Evolutionary conservation across 2,329 filamentous ascomycete genomes (phyloP).

Genomic region (Apiospora aurea): DNA sequence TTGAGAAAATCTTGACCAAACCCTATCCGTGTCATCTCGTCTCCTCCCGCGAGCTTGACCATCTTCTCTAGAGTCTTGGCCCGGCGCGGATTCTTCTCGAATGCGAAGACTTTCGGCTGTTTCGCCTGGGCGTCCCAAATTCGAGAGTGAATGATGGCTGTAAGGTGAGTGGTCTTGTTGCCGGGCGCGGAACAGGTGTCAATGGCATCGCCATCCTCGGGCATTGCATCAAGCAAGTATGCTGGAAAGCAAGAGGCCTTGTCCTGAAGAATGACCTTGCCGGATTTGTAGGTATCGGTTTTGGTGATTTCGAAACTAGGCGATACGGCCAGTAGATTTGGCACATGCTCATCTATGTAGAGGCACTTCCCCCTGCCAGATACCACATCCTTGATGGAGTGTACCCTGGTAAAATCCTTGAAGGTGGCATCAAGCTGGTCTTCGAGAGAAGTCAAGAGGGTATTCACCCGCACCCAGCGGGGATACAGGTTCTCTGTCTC

Average conservation of each 20-base stretch:
- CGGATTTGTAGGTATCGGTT: constrained; percentile 74
- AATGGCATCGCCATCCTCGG: constrained; percentile 78
- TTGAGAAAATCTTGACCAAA: constrained; percentile 83
- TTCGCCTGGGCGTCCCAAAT: constrained; percentile 44
- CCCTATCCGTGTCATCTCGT: constrained; percentile 70
- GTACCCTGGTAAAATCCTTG: constrained; percentile 63
- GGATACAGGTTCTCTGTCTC: constrained; percentile 66
- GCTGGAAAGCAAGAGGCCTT: constrained; percentile 98
- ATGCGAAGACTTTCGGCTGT: constrained; percentile 70
- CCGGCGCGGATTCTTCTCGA: constrained; percentile 76
- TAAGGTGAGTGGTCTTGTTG: constrained; percentile 96
- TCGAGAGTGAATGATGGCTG: constrained; percentile 69
- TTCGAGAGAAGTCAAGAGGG: constrained; percentile 73
- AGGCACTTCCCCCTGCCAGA: constrained; percentile 56
- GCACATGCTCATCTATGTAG: constrained; percentile 81
- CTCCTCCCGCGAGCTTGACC: constrained; percentile 78
- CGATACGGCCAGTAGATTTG: constrained; percentile 82
- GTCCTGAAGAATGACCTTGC: constrained; percentile 89
- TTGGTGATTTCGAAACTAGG: constrained; percentile 75
- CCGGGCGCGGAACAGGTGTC: constrained; percentile 95
- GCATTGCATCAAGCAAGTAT: constrained; percentile 76
- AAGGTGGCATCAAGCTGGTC: constrained; percentile 81
- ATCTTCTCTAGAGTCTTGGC: constrained; percentile 83
- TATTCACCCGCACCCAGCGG: constrained; percentile 92
- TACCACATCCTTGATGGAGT: constrained; percentile 64